Evolutionary conservation across 306 rosid genomes (phyloP), one percentile per base, ranked within the genome.

Genomic region (Rosa rugosa): DNA sequence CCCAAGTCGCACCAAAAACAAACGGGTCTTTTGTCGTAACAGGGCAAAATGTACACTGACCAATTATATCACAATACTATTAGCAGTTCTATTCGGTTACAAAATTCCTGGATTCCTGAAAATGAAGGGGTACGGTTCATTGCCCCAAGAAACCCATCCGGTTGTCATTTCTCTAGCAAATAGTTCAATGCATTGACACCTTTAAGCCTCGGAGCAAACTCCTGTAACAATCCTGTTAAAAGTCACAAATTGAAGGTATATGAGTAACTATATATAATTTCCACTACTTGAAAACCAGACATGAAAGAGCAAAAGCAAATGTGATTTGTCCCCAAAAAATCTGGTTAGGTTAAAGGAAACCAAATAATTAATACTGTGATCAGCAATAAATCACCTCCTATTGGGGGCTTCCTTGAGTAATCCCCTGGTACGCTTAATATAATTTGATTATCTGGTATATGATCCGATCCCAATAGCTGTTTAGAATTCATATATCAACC

Each of bases 401-500:
- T 77, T 22, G 95, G 97, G 66, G 97, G 99, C 86, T 94, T 94
- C 86, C 98, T 92, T 17, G 98, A 92, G 90, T 89, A 94, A 83
- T 86, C 97, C 50, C 97, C 97, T 1, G 97, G 97, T 82, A 94
- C 77, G 87, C 97, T 92, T 79, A 94, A 85, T 67, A 94, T 87
- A 59, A 94, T 87, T 67, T 75, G 90, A 81, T 89, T 84, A 75
- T 92, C 87, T 62, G 87, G 92, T 80, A 83, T 34, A 49, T 79
- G 76, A 69, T 80, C 81, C 16, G 84, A 81, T 40, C 27, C 57
- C 75, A 87, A 66, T 34, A 69, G 80, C 47, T 80, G 47, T 53
- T 77, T 64, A 44, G 72, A 62, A 60, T 80, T 83, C 68, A 80
- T 67, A n/a, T n/a, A n/a, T n/a, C n/a, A n/a, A n/a, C n/a, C n/a